phyloP scores from a whole-genome alignment of 2,329 filamentous ascomycete genomes.

The Bipolaris cookei region DNA sequence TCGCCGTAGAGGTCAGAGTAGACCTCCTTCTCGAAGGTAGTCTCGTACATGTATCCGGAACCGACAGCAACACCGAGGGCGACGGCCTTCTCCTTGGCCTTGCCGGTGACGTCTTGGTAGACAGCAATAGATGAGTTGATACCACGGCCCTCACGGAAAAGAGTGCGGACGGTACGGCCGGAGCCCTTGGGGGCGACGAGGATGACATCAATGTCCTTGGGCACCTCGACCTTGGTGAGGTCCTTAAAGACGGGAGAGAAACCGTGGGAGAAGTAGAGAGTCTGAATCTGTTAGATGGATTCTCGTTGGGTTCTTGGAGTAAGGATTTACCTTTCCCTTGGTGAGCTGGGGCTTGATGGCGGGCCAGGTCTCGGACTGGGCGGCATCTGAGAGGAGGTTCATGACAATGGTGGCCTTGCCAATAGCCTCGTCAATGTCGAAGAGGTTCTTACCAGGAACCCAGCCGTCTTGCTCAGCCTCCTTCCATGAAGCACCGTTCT shows the following conservation, averaged over 20 bases:
- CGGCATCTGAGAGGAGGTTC: slow-evolving; percentile 98
- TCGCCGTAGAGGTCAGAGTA: slow-evolving; percentile 99
- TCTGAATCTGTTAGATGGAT: slow-evolving; percentile 60
- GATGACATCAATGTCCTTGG: slow-evolving; percentile 96
- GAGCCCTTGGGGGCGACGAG: slow-evolving; percentile 99
- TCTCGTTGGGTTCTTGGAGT: slow-evolving; percentile 28
- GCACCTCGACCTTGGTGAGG: slow-evolving; percentile 97
- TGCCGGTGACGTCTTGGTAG: slow-evolving; percentile 96
- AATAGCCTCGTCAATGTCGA: slow-evolving; percentile 97
- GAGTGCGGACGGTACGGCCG: slow-evolving; percentile 95
- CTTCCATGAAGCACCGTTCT: slow-evolving; percentile 98
- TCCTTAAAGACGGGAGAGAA: slow-evolving; percentile 99
- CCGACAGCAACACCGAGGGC: slow-evolving; percentile 97
- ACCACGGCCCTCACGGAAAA: slow-evolving; percentile 98
- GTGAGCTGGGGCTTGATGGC: slow-evolving; percentile 96
- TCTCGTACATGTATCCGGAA: slow-evolving; percentile 99
- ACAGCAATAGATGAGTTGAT: slow-evolving; percentile 99
- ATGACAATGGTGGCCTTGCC: slow-evolving; percentile 92
- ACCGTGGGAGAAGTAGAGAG: slow-evolving; percentile 99
- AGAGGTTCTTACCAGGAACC: slow-evolving; percentile 98
- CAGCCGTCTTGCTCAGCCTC: slow-evolving; percentile 97
- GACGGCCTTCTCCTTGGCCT: slow-evolving; percentile 97
- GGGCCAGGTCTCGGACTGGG: slow-evolving; percentile 98
- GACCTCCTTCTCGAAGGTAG: slow-evolving; percentile 99
- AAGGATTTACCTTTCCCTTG: slow-evolving; percentile 84